A percentile compares a stretch with the other conserved stretches of the same genome.
Evolutionary conservation across 148 eudicot genomes (phyloP).

Genomic region (Chenopodium suecicum): DNA sequence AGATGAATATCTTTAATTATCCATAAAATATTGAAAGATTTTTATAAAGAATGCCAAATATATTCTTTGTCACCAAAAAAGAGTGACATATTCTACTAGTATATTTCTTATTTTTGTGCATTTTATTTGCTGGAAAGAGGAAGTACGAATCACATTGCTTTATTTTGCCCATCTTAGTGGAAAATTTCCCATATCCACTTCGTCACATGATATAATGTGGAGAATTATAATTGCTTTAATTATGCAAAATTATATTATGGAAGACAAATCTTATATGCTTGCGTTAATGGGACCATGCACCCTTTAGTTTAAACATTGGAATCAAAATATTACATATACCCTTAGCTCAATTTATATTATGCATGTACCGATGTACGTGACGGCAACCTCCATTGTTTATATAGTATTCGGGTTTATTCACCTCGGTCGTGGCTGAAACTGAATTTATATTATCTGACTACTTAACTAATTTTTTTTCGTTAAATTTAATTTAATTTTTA

Average conservation of each 20-base stretch:
- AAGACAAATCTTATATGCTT: constrained; percentile 11
- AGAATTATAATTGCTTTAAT: neutral
- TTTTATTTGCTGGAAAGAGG: constrained; percentile 4
- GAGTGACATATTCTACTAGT: neutral
- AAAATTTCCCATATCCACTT: constrained; percentile 1
- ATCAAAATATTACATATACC: neutral
- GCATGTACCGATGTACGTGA: neutral
- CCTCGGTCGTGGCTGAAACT: too few relatives aligned
- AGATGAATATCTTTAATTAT: neutral
- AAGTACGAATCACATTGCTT: constrained; percentile 1
- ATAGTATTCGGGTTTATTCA: too few relatives aligned
- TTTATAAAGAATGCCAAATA: neutral
- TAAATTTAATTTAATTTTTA: too few relatives aligned
- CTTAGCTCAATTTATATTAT: neutral
- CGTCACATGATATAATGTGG: neutral
- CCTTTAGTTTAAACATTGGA: constrained; percentile 5
- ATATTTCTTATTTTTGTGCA: neutral
- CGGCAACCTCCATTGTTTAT: neutral
- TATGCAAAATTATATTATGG: neutral
- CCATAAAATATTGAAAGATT: neutral
- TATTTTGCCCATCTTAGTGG: constrained; percentile 16
- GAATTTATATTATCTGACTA: too few relatives aligned
- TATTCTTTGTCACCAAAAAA: neutral
- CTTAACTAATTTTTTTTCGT: too few relatives aligned
- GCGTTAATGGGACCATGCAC: constrained; percentile 8